These are phyloP conservation scores for Bipolaris sorokiniana DNA, from an alignment of 2,329 filamentous ascomycete species.

Conservation along the genomic window DNA sequence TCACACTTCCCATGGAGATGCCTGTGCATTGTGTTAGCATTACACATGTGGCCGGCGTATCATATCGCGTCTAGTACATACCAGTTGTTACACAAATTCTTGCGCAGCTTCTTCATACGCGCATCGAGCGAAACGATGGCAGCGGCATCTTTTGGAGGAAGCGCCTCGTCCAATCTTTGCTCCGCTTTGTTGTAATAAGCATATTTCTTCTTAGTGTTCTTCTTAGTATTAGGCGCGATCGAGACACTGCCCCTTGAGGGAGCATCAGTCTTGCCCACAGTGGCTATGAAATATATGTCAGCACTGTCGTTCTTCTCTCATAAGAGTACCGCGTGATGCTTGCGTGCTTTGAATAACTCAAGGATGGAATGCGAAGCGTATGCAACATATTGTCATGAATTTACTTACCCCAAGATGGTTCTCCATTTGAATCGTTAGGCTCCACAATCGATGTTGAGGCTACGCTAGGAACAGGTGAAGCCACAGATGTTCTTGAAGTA, in stretches of 20 bases:
- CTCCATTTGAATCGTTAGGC: conserved; percentile 21
- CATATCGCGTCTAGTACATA: not conserved
- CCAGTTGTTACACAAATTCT: conserved; percentile 46
- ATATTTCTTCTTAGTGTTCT: conserved; percentile 41
- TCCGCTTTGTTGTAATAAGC: conserved; percentile 52
- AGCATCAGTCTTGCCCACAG: conserved; percentile 49
- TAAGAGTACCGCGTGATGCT: not conserved
- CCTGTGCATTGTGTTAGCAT: not conserved
- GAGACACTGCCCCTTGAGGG: conserved; percentile 46
- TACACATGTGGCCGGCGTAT: not conserved
- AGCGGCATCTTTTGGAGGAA: conserved; percentile 40
- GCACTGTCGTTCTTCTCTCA: not conserved
- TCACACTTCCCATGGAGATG: conserved; percentile 49
- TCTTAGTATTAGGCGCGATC: conserved; percentile 39
- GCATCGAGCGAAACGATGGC: conserved; percentile 35
- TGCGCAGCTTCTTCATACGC: conserved; percentile 39
- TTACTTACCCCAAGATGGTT: conserved; percentile 29
- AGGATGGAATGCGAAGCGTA: not conserved
- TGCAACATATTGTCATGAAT: not conserved
- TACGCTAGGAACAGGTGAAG: conserved; percentile 28
- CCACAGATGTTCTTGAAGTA: conserved; percentile 18
- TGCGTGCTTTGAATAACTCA: not conserved
- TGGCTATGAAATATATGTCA: conserved; percentile 44
- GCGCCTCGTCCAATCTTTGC: conserved; percentile 51
- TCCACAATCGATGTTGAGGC: conserved; percentile 25